Base-by-base conservation (phyloP, 2,329 filamentous ascomycete species). In the Emmonsiellopsis sp. region DNA sequence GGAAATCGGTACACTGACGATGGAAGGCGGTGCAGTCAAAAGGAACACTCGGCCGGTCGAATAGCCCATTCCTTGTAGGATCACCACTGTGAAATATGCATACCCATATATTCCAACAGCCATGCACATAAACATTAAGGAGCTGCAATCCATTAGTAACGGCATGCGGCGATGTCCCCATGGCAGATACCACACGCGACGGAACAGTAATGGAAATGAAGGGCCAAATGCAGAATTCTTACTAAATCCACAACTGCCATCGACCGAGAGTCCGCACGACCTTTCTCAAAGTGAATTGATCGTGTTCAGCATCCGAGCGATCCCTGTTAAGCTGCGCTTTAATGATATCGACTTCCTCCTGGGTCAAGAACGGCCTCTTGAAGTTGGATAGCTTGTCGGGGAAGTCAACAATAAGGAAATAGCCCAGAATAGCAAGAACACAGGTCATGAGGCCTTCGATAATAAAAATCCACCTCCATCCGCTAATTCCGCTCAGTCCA, bases 381-480 rank as follows among this genome's bases (percentile, higher is more conserved):
- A 68, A 64, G 3, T 48, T 53, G 47, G 77, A 72, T 54, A 73
- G 72, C 7, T 76, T 77, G 64, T 85, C 82, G 16, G 82, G 82
- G 63, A 85, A 85, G 63, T 84, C 81, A 55, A 84, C 79, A 9
- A 85, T 76, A 10, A 83, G 68, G 71, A 81, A 78, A 69, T 79
- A 84, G 48, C 76, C 71, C 1, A 62, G 60, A 4, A 77, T 53
- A 26, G 72, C 81, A 3, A 84, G 64, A 13, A 73, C 46, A 53
- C 77, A 76, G 6, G 83, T 86, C 26, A 86, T 58, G 9, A 71
- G 44, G 10, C 72, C 72, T 60, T 69, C 70, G 59, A 72, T 65
- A 15, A 70, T 76, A 65, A 85, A 85, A 68, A 85, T 86, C 83
- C 83, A 86, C 40, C 81, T 74, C 83, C 84, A 86, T 40, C 82